Percentiles rank a stretch among this genome's conserved stretches.
phyloP scores from a whole-genome alignment of 805 yeast genomes.

The Zygosaccharomyces rouxii region DNA sequence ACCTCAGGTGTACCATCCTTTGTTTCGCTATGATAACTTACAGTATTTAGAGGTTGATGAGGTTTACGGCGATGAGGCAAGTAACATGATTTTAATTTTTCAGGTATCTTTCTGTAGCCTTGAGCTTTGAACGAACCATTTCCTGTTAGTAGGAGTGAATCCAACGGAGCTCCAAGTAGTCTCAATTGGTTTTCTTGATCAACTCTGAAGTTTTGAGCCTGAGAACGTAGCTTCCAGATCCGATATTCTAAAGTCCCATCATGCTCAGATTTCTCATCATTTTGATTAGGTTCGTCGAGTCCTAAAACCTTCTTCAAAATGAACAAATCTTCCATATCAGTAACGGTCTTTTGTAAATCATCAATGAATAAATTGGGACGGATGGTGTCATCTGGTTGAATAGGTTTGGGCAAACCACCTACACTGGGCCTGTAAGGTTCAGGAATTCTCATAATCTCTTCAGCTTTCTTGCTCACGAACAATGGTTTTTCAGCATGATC shows the following conservation, averaged over 20 bases:
- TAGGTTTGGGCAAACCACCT: slow-evolving; percentile 49
- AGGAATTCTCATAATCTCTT: slow-evolving; percentile 27
- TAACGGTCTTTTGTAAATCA: slow-evolving; percentile 49
- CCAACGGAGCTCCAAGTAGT: slow-evolving; percentile 27
- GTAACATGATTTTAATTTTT: slow-evolving; percentile 66
- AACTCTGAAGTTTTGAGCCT: slow-evolving; percentile 11
- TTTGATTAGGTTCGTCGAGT: background rate
- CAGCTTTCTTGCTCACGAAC: slow-evolving; percentile 17
- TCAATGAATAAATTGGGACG: slow-evolving; percentile 32
- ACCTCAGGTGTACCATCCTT: slow-evolving; percentile 15
- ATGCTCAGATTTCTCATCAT: background rate
- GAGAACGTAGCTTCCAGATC: slow-evolving; percentile 25
- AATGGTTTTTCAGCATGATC: slow-evolving; percentile 15
- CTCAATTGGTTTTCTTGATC: slow-evolving; percentile 20
- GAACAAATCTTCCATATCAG: slow-evolving; percentile 70
- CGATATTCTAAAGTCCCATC: slow-evolving; percentile 15
- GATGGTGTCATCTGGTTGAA: slow-evolving; percentile 41
- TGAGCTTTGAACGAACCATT: slow-evolving; percentile 67
- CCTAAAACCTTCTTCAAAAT: slow-evolving; percentile 46
- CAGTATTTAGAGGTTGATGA: slow-evolving; percentile 66
- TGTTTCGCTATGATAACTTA: slow-evolving; percentile 58
- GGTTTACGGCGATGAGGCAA: slow-evolving; percentile 74
- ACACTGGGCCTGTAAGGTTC: slow-evolving; percentile 46
- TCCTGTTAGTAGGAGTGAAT: slow-evolving; percentile 29
- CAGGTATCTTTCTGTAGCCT: slow-evolving; percentile 71